A percentile compares a stretch with the other conserved stretches of the same genome.
Evolutionary conservation across 2,329 filamentous ascomycete genomes (phyloP).

Genomic region (Botryotinia narcissicola): DNA sequence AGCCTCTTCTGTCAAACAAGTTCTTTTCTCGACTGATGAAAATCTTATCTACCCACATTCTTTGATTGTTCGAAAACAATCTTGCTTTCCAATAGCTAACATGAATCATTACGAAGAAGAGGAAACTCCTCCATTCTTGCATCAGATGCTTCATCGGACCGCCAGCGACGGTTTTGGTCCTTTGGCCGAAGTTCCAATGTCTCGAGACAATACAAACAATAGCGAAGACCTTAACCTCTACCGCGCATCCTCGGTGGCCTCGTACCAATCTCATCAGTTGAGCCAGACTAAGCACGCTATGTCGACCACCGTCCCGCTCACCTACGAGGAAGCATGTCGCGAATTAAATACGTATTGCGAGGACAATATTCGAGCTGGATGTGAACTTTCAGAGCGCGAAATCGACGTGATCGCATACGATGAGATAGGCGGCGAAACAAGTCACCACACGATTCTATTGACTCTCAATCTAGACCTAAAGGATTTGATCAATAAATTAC

Average conservation of each 20-base stretch:
- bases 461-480: neutral
- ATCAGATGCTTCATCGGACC: neutral
- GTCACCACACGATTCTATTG: neutral
- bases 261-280: neutral
- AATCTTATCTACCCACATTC: neutral
- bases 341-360: neutral
- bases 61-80: neutral
- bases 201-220: neutral
- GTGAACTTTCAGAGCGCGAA: neutral
- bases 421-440: conserved; percentile 5
- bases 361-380: neutral
- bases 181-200: neutral
- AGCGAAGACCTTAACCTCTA: neutral
- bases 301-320: neutral
- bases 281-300: neutral
- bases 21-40: neutral
- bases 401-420: conserved; percentile 17
- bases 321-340: conserved; percentile 1
- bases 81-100: neutral
- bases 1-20: neutral
- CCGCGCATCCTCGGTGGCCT: neutral
- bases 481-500: neutral
- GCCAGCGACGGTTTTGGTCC: conserved; percentile 1
- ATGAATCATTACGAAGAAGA: conserved; percentile 8
- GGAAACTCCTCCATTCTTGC: neutral